These are phyloP conservation scores for Suillus americanus DNA, from an alignment of 768 basidiomycete genomes.

Conservation along the genomic window DNA sequence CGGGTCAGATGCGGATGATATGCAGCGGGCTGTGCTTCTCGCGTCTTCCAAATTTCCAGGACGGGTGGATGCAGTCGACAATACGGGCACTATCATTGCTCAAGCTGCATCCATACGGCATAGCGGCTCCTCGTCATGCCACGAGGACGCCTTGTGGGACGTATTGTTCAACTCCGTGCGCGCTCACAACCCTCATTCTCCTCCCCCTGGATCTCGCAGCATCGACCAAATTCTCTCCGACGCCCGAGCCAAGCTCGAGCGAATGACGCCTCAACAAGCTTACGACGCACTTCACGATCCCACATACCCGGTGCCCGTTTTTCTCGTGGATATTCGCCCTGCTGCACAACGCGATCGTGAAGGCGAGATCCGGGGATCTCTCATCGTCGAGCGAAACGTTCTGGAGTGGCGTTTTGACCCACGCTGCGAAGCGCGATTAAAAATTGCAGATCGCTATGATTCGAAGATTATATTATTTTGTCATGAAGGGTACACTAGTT, in stretches of 20 bases:
- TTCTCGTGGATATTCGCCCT: slow-evolving; percentile 79
- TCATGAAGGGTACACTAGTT: slow-evolving; percentile 70
- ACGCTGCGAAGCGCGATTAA: slow-evolving; percentile 52
- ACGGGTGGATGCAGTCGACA: slow-evolving; percentile 43
- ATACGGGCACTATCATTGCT: slow-evolving; percentile 32
- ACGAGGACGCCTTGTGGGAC: slow-evolving; percentile 68
- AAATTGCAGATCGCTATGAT: slow-evolving; percentile 75
- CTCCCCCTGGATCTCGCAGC: slow-evolving; percentile 64
- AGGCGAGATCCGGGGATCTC: slow-evolving; percentile 63
- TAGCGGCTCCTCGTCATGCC: slow-evolving; percentile 51
- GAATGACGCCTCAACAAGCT: slow-evolving; percentile 60
- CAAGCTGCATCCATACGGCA: slow-evolving; percentile 48
- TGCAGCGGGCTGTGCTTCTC: slow-evolving; percentile 69
- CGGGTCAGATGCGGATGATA: slow-evolving; percentile 52
- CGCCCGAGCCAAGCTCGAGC: slow-evolving; percentile 62
- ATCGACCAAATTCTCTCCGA: slow-evolving; percentile 57
- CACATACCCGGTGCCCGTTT: slow-evolving; percentile 55
- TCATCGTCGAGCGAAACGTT: slow-evolving; percentile 73
- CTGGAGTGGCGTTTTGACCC: slow-evolving; percentile 85
- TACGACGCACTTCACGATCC: slow-evolving; percentile 57
- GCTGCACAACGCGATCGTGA: slow-evolving; percentile 53
- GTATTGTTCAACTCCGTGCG: slow-evolving; percentile 61
- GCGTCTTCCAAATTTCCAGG: slow-evolving; percentile 67
- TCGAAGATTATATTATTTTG: slow-evolving; percentile 72
- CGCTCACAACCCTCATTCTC: slow-evolving; percentile 54